Evolutionary conservation across 345 rosid genomes (phyloP), one percentile per base, ranked within the genome.

Genomic region (Eucalyptus viminalis): DNA sequence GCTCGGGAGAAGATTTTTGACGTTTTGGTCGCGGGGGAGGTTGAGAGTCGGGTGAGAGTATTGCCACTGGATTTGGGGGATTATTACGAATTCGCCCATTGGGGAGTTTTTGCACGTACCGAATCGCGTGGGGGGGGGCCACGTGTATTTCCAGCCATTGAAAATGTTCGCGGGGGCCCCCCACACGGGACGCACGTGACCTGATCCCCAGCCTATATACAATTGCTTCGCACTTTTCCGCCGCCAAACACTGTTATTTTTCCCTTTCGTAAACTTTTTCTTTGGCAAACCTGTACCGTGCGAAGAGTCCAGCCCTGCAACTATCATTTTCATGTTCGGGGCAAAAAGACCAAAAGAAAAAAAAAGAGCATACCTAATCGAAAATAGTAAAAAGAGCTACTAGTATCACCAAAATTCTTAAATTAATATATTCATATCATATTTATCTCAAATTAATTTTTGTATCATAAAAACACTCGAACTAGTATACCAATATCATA

Each of bases 401-500:
- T 5, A 3, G 3, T 11, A 25, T 58, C 15, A 24, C n/a, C n/a
- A 3, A 5, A 53, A 53, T 8, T 53, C 25, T 1, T 3, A 53
- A 53, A 21, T 53, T 53, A 21, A 53, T 19, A 53, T 0, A 8
- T 0, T 8, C 58, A 21, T 2, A 53, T 21, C 25, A 21, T 53
- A 53, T 53, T 51, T 4, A 53, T 27, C 15, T 25, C 21, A 15
- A 67, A 15, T 15, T 67, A 6, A 1, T n/a, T n/a, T 67, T 62
- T 7, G 0, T 8, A 6, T n/a, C 6, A 14, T 3, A n/a, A 8
- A 65, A n/a, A 29, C 5, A 1, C 31, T 7, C 6, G 1, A 65
- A 65, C 3, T 8, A 53, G 1, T 53, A 53, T 0, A 19, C 0
- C 2, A 53, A 0, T 53, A 53, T 53, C 4, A 19, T 2, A 53